Percentiles rank a stretch among this genome's conserved stretches.
These are phyloP conservation scores for Acephala macrosclerotiorum DNA, from an alignment of 2,329 filamentous ascomycete species.

Conservation along the genomic window DNA sequence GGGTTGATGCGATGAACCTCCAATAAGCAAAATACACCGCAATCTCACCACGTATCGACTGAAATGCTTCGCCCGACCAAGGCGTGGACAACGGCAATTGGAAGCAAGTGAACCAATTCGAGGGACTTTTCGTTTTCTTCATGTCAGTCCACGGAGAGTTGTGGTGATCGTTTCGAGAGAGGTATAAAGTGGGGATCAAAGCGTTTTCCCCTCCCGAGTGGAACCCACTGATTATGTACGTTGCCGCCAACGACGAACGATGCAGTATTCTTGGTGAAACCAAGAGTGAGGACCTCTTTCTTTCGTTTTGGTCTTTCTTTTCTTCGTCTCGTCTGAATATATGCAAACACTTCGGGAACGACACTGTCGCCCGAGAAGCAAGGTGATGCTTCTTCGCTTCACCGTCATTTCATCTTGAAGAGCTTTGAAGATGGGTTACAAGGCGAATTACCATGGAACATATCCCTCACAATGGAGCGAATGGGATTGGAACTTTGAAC, in stretches of 20 bases:
- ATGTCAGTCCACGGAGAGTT: not conserved
- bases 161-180: slow-evolving; percentile 8
- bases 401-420: not conserved
- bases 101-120: slow-evolving; percentile 6
- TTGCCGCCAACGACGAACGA: slow-evolving; percentile 2
- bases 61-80: slow-evolving; percentile 3
- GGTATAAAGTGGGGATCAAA: not conserved
- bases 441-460: not conserved
- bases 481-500: slow-evolving; percentile 6
- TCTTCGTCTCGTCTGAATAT: slow-evolving; percentile 6
- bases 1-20: not conserved
- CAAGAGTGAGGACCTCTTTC: not conserved
- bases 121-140: not conserved
- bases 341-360: slow-evolving; percentile 9
- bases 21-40: slow-evolving; percentile 5
- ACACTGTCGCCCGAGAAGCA: not conserved
- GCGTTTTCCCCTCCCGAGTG: slow-evolving; percentile 1
- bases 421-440: slow-evolving; percentile 2
- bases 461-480: slow-evolving; percentile 9
- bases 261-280: slow-evolving; percentile 1
- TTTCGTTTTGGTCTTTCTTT: not conserved
- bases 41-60: not conserved
- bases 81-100: slow-evolving; percentile 5
- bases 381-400: slow-evolving; percentile 10
- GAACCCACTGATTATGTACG: slow-evolving; percentile 6